Percentiles rank a stretch among this genome's conserved stretches.
Conservation (phyloP, 306 rosid species). For the Quercus ilex region DNA sequence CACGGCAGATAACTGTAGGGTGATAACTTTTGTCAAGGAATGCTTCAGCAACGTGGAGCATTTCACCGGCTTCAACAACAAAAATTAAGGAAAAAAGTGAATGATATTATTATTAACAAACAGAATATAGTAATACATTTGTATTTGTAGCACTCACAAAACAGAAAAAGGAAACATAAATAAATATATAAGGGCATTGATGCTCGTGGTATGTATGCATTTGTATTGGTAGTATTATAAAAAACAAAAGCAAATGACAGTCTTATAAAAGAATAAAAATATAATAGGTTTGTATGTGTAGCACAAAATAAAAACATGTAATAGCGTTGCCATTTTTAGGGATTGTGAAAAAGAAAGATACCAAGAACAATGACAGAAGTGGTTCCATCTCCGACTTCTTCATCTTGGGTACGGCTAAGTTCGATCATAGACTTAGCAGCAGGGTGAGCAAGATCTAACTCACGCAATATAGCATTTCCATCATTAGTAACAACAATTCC, state of each 20-base stretch:
- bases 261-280: no score
- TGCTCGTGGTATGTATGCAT: no score
- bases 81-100: background rate
- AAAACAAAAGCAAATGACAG: no score
- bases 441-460: conserved; percentile 92
- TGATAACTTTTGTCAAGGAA: conserved; percentile 85
- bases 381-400: conserved; percentile 98
- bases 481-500: conserved; percentile 98
- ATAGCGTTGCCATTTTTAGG: no score
- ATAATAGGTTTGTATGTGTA: no score
- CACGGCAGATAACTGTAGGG: conserved; percentile 97
- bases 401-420: conserved; percentile 95
- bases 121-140: no score
- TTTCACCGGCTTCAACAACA: conserved; percentile 81
- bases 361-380: conserved; percentile 97
- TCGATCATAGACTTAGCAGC: conserved; percentile 99
- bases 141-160: no score
- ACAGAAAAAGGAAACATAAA: no score
- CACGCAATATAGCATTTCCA: conserved; percentile 96
- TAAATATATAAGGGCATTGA: no score
- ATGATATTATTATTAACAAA: background rate
- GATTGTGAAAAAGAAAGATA: conserved; percentile 22
- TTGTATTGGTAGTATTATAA: no score
- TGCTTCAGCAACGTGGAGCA: conserved; percentile 97
- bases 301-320: no score